These are phyloP conservation scores for Stemphylium lycopersici DNA, from an alignment of 2,329 filamentous ascomycete genomes.

Conservation along the genomic window DNA sequence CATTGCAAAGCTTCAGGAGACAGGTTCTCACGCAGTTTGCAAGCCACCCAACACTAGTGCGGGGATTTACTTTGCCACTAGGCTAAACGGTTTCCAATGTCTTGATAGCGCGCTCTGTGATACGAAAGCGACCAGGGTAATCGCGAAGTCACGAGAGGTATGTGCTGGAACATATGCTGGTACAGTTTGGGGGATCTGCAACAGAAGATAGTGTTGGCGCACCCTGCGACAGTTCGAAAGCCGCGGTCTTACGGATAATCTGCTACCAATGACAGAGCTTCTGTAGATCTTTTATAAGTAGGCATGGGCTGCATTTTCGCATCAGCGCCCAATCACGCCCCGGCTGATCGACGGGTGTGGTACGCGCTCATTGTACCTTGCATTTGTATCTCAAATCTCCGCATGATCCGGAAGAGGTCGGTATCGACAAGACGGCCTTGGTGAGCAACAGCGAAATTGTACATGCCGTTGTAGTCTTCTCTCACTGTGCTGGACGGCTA, in stretches of 20 bases:
- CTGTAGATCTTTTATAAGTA: neutral
- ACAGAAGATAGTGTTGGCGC: neutral
- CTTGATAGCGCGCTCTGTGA: slow-evolving; percentile 3
- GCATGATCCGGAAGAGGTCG: slow-evolving; percentile 6
- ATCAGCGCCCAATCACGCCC: slow-evolving; percentile 1
- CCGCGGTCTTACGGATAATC: slow-evolving; percentile 9
- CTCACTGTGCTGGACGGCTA: neutral
- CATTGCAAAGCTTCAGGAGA: neutral
- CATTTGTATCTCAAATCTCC: slow-evolving; percentile 10
- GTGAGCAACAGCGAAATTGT: neutral
- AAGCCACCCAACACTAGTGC: slow-evolving; percentile 5
- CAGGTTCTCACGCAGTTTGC: neutral
- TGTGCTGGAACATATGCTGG: neutral
- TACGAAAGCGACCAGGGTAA: neutral
- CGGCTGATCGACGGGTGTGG: slow-evolving; percentile 9
- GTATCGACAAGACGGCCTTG: neutral
- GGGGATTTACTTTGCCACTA: neutral
- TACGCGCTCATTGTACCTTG: slow-evolving; percentile 12
- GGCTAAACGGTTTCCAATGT: slow-evolving; percentile 5
- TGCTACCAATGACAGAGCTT: slow-evolving; percentile 3
- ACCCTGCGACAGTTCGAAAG: slow-evolving; percentile 1
- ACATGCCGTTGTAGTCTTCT: neutral
- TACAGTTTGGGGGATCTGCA: slow-evolving; percentile 4
- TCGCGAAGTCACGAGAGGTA: neutral
- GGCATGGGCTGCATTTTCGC: slow-evolving; percentile 1